Percentiles rank a stretch among this genome's conserved stretches.
These are phyloP conservation scores for Neotropicomus parvogracilis DNA, from an alignment of 1,284 basidiomycete species.

Conservation along the genomic window DNA sequence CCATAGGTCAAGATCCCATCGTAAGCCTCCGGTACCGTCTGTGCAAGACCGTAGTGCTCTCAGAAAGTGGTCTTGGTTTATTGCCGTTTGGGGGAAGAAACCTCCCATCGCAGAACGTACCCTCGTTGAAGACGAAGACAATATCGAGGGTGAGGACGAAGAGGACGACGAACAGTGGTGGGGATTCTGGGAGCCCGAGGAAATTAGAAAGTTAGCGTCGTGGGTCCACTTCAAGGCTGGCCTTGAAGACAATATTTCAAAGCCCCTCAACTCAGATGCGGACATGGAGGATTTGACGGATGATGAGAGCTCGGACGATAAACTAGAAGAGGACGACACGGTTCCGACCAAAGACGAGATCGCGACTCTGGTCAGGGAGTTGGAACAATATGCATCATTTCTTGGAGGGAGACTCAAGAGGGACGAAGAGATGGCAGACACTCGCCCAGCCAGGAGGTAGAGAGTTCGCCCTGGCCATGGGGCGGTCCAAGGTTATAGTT, in stretches of 20 bases:
- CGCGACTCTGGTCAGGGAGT: conserved; percentile 40
- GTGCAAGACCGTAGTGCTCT: conserved; percentile 46
- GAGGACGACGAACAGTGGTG: conserved; percentile 55
- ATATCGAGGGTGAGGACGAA: conserved; percentile 27
- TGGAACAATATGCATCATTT: conserved; percentile 48
- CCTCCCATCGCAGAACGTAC: conserved; percentile 36
- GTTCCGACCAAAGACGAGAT: conserved; percentile 33
- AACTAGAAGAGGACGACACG: conserved; percentile 1
- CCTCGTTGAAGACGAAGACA: conserved; percentile 16
- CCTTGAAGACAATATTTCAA: conserved; percentile 35
- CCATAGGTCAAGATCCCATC: conserved; percentile 32
- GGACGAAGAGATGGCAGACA: conserved; percentile 21
- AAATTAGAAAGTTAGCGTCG: conserved; percentile 60
- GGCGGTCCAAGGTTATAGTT: conserved; percentile 19
- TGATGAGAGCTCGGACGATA: conserved; percentile 8
- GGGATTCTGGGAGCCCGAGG: conserved; percentile 63
- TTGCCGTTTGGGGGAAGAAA: conserved; percentile 65
- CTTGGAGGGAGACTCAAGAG: conserved; percentile 44
- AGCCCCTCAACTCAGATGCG: conserved; percentile 9
- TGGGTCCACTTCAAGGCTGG: conserved; percentile 57
- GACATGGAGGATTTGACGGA: conserved; percentile 24
- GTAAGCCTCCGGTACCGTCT: conserved; percentile 40
- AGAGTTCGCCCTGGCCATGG: conserved; percentile 1
- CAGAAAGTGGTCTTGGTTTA: conserved; percentile 66
- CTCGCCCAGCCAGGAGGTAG: conserved; percentile 3